Evolutionary conservation across 345 rosid genomes (phyloP), one percentile per base, ranked within the genome.

Genomic region (Geranium rotundifolium): DNA sequence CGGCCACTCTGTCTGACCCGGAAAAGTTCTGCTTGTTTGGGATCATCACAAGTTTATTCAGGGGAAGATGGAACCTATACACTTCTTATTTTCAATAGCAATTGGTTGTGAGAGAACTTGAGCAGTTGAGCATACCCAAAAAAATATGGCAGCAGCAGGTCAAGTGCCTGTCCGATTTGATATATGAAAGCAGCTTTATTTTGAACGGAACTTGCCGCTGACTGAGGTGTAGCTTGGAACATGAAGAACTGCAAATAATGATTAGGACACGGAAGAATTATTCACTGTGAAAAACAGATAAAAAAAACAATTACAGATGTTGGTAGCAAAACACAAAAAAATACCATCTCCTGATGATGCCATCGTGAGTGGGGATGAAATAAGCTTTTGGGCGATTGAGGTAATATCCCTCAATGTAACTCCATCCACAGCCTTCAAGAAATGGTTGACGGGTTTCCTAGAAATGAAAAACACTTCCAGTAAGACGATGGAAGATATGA

Each of bases 291-390:
- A 57, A 39, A 4, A 57, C 17, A 52, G 52, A 54, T 52, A 29
- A 62, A 49, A 23, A n/a, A 34, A 52, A 16, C 13, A 19, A 54
- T 15, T 19, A 63, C 8, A 56, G 30, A 23, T 54, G 14, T 19
- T 10, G 55, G 10, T 57, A 55, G 29, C 3, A n/a, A 30, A 19
- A 56, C 30, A 29, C 41, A 54, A 17, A 19, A 49, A 39, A 34
- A 59, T 87, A 90, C 99, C 99, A 19, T 90, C 86, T 70, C 96
- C 95, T 18, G 82, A 80, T n/a, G 99, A 74, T n/a, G 95, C 97
- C 97, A 93, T 84, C 2, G 99, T 86, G 60, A 93, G 79, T 46
- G 95, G 91, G 19, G 95, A 85, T 9, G 91, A 78, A 18, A 86
- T 63, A 58, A 92, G 77, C 78, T 77, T 82, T 60, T 73, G 65